Evolutionary conservation across 164 flowering plant species (phyloP), one percentile per base, ranked within the genome.

Genomic region (Vitis rupestris): DNA sequence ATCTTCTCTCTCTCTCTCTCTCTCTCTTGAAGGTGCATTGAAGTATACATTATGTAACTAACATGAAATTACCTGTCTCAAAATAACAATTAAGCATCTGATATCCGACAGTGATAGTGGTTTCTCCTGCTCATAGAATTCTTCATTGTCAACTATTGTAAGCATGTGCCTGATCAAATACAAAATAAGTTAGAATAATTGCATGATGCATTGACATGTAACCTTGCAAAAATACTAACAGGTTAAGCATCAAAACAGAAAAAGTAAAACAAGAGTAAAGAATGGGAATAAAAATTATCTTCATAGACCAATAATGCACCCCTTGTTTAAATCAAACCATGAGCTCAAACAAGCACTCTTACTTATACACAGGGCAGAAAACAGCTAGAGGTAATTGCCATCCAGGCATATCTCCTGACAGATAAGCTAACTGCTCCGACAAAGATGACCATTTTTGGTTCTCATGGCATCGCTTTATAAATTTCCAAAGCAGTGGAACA

Each of bases 331-430:
- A 16, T 17, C 31, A 27, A 57, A 44, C 54, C 5, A 14, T 50
- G 16, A 47, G 23, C 44, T 2, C 29, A 61, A 58, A 71, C 15
- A 61, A 52, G 37, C 44, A 61, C 23, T 31, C 97, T 81, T 85
- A 95, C 99, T 89, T 90, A 73, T 91, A 96, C 60, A 96, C 88
- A 65, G 99, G 99, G 76, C 98, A 91, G 78, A 96, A 96, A 74
- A 88, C 98, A 63, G 93, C 82, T 31, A 96, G 81, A 65, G 99
- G 98, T 65, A 96, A 76, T 52, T 89, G 84, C 98, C 98, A 96
- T 67, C 97, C 95, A 80, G 92, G 92, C 11, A 86, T 82, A 78
- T 89, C 97, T 50, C 79, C 88, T 29, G 88, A 72, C 29, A 87
- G 79, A 75, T 83, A 81, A 66, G 86, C 54, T 10, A 86, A 80